A percentile compares a stretch with the other conserved stretches of the same genome.
phyloP scores from a whole-genome alignment of 176 grass and related monocot species.

The Oryza rufipogon region DNA sequence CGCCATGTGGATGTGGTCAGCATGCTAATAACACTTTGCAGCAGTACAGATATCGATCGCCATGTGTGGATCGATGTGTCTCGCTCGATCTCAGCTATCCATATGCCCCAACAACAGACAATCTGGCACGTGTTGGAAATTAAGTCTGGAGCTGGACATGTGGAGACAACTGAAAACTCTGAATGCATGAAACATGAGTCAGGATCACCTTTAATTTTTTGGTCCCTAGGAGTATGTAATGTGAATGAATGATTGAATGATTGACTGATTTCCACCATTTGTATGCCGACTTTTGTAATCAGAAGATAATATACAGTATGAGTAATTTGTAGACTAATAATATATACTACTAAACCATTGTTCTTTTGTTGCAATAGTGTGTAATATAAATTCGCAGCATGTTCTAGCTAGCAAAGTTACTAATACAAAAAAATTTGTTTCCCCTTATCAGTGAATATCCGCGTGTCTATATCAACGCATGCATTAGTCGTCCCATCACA shows the following conservation, averaged over 20 bases:
- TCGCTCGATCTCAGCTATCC: constrained; percentile 26
- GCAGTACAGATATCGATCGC: neutral
- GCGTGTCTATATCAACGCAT: too few relatives aligned
- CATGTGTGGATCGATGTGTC: constrained; percentile 17
- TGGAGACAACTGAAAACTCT: neutral
- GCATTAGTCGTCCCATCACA: too few relatives aligned
- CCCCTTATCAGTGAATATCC: too few relatives aligned
- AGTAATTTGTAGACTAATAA: neutral
- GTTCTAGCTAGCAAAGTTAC: too few relatives aligned
- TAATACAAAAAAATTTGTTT: too few relatives aligned
- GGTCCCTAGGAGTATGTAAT: constrained; percentile 33
- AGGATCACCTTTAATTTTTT: constrained; percentile 31
- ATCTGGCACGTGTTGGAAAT: neutral
- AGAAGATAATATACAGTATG: neutral
- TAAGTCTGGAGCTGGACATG: too few relatives aligned
- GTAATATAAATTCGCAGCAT: too few relatives aligned
- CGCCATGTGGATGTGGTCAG: constrained; percentile 2
- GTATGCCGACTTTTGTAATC: neutral
- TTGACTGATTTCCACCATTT: neutral
- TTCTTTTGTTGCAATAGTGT: too few relatives aligned
- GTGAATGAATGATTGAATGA: constrained; percentile 4
- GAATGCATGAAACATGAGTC: constrained; percentile 40
- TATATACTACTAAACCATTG: neutral
- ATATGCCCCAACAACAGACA: constrained; percentile 29
- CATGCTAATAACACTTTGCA: too few relatives aligned